phyloP scores from a whole-genome alignment of 371 early-diverging fungal species.

The Mucor circinelloides region DNA sequence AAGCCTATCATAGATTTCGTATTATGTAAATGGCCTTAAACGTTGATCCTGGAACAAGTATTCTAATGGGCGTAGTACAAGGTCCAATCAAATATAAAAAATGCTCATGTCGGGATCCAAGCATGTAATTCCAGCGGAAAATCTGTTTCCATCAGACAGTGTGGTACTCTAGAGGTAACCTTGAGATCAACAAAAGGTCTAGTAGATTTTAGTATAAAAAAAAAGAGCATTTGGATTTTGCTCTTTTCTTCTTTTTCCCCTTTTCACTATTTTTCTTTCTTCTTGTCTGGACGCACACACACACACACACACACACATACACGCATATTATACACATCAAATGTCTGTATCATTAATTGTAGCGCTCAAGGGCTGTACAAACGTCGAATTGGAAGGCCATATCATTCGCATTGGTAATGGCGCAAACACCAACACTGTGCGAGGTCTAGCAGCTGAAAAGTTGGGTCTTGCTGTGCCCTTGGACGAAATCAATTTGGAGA shows the following conservation, averaged over 20 bases:
- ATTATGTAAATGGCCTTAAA: not conserved
- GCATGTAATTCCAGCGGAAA: not conserved
- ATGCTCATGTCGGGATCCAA: not conserved
- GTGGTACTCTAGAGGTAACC: not conserved
- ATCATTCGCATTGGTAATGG: constrained; percentile 23
- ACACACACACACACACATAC: not conserved
- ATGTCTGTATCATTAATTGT: constrained; percentile 26
- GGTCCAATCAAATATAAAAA: not conserved
- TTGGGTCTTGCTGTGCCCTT: constrained; percentile 9
- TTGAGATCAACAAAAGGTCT: not conserved
- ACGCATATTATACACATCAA: not conserved
- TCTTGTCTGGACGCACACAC: too few relatives aligned
- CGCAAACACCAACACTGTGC: constrained; percentile 22
- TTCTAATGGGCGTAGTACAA: not conserved
- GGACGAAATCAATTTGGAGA: constrained; percentile 9
- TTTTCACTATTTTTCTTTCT: not conserved
- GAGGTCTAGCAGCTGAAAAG: constrained; percentile 25
- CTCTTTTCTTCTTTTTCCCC: not conserved
- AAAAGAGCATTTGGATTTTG: not conserved
- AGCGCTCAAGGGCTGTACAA: constrained; percentile 13
- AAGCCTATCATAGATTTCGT: not conserved
- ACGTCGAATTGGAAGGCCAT: constrained; percentile 26
- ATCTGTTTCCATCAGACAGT: not conserved
- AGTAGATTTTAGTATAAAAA: not conserved
- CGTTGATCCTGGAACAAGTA: not conserved